Evolutionary conservation across 257 asterid species (phyloP).

Genomic region (Primulina tabacum): DNA sequence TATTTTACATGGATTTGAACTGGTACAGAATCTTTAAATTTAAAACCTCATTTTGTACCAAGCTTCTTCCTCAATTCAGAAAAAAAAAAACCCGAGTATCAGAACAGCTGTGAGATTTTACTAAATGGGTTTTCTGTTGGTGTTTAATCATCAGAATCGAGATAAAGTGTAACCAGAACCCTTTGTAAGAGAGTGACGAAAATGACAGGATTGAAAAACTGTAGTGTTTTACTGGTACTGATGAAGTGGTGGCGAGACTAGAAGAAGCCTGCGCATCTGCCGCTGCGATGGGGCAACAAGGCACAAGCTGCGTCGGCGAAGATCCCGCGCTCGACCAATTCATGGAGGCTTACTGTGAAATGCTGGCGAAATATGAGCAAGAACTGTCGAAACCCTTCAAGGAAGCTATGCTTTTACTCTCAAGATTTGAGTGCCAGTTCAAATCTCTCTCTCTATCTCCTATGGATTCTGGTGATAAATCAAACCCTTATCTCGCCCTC

Average conservation of each 20-base stretch:
- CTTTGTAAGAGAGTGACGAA: conserved; percentile 6
- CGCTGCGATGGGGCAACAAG: conserved; percentile 40
- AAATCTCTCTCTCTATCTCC: conserved; percentile 65
- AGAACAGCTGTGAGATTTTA: no score
- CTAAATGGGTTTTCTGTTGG: no score
- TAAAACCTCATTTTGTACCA: not conserved
- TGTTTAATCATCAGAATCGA: not conserved
- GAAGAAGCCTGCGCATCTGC: conserved; percentile 77
- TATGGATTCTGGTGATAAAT: conserved; percentile 49
- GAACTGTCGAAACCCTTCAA: conserved; percentile 90
- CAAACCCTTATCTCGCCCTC: not conserved
- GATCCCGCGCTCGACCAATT: conserved; percentile 95
- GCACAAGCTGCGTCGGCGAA: conserved; percentile 52
- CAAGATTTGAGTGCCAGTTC: conserved; percentile 77
- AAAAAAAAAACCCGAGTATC: no score
- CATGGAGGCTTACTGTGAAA: conserved; percentile 98
- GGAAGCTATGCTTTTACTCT: conserved; percentile 90
- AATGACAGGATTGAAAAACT: conserved; percentile 14
- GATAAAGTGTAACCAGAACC: not conserved
- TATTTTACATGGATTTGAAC: not conserved
- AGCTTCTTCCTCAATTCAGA: no score
- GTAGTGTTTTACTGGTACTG: no score
- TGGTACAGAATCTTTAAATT: not conserved
- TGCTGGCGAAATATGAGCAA: conserved; percentile 82
- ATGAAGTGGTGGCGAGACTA: conserved; percentile 75